A percentile compares a stretch with the other conserved stretches of the same genome.
Evolutionary conservation across 345 rosid species (phyloP).

Genomic region (Mercurialis annua): DNA sequence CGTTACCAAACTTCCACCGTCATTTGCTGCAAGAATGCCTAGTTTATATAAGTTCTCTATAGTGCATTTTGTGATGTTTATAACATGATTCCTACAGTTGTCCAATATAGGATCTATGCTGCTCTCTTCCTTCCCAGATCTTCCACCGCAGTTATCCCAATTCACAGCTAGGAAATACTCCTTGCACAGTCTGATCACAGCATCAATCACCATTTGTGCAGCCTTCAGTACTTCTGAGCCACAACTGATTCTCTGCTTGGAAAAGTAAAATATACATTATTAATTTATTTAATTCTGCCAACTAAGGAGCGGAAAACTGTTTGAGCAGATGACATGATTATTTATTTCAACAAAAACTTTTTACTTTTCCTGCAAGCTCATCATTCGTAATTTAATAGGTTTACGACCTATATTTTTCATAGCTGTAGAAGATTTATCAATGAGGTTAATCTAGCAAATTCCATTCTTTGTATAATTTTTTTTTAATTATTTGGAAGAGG

Average conservation of each 20-base stretch:
- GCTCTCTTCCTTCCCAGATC: constrained; percentile 24
- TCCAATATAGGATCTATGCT: constrained; percentile 29
- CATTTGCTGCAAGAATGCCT: constrained; percentile 71
- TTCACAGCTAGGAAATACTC: constrained; percentile 40
- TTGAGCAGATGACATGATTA: neutral
- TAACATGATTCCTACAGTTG: constrained; percentile 34
- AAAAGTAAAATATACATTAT: constrained; percentile 3
- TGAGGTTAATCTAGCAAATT: neutral
- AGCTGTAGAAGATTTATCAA: too few species aligned
- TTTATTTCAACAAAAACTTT: neutral
- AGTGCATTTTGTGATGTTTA: constrained; percentile 42
- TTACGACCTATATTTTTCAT: neutral
- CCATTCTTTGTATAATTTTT: neutral
- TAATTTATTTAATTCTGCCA: constrained; percentile 7
- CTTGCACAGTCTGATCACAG: constrained; percentile 58
- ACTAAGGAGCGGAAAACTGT: neutral
- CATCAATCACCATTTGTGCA: constrained; percentile 55
- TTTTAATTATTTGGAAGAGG: neutral
- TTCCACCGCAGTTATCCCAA: constrained; percentile 36
- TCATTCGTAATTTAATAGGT: neutral
- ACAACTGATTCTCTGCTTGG: constrained; percentile 50
- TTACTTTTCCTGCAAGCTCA: constrained; percentile 2
- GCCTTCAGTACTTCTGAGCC: constrained; percentile 58
- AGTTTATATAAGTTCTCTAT: constrained; percentile 61
- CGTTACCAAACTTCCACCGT: constrained; percentile 79